Evolutionary conservation across 225 moss, liverwort and hornwort species (phyloP).

Genomic region (Ulota crispa): DNA sequence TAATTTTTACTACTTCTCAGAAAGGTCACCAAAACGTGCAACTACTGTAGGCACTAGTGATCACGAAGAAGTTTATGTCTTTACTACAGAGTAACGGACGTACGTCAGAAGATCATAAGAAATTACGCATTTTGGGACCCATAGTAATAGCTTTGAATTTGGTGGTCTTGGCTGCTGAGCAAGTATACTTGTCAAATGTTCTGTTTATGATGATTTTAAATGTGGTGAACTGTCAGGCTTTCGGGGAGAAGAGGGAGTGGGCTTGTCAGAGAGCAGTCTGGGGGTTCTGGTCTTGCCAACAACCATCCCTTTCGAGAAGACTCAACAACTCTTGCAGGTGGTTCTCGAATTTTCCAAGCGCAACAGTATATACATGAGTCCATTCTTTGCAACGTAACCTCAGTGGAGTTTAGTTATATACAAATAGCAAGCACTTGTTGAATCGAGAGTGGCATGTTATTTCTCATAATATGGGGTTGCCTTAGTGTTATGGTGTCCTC

Average conservation of each 20-base stretch:
- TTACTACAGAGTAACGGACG: neutral
- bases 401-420: no score
- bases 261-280: conserved; percentile 62
- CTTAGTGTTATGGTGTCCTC: no score
- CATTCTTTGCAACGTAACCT: neutral
- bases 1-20: neutral
- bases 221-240: conserved; percentile 28
- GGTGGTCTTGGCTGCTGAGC: neutral
- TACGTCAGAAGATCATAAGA: no score
- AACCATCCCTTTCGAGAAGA: conserved; percentile 55
- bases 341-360: neutral
- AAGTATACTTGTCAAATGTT: neutral
- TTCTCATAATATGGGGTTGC: no score
- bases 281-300: conserved; percentile 25
- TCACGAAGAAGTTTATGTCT: neutral
- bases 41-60: neutral
- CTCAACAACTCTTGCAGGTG: conserved; percentile 66
- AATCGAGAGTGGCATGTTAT: no score
- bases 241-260: conserved; percentile 45
- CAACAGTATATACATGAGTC: neutral
- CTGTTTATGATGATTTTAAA: neutral
- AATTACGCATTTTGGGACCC: neutral
- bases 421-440: no score
- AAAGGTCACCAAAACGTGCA: neutral
- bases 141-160: neutral